A percentile compares a stretch with the other conserved stretches of the same genome.
Conservation (phyloP, 257 asterid genomes). For the Hygrophila difformis region DNA sequence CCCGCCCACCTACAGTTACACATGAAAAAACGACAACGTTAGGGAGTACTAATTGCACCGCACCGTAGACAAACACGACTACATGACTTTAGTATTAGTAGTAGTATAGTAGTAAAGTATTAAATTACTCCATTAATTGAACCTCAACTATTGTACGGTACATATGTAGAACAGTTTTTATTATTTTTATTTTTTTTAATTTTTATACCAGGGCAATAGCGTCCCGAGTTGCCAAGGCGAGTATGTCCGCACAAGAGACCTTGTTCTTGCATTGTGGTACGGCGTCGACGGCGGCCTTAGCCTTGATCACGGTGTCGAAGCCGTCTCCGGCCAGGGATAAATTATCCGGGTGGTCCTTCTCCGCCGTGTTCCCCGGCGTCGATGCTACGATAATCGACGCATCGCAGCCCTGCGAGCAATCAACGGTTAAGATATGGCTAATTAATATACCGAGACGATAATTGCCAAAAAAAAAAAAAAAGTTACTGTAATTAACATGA, state of each 20-base stretch:
- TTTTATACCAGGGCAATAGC: slow-evolving; percentile 4
- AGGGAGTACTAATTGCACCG: too few species aligned
- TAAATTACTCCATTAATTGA: too few species aligned
- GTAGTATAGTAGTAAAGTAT: too few species aligned
- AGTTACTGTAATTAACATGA: too few species aligned
- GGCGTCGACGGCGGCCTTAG: slow-evolving; percentile 2
- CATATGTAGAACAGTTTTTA: too few species aligned
- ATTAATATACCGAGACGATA: not conserved
- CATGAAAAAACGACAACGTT: too few species aligned
- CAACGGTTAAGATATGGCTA: too few species aligned
- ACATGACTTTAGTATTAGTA: too few species aligned
- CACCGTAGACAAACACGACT: too few species aligned
- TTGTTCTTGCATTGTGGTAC: slow-evolving; percentile 4
- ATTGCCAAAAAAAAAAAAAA: not conserved
- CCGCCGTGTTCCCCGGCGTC: slow-evolving; percentile 1
- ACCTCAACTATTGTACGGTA: too few species aligned
- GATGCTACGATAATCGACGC: slow-evolving; percentile 2
- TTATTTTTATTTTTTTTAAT: too few species aligned
- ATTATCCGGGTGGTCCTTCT: slow-evolving; percentile 2
- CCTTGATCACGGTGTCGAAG: not conserved
- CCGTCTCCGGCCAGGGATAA: slow-evolving; percentile 1
- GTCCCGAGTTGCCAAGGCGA: slow-evolving; percentile 1
- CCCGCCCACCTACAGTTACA: slow-evolving; percentile 2
- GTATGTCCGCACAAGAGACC: not conserved
- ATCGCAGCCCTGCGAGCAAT: not conserved